Base-by-base conservation (phyloP, 352 stramenopile genomes). In the Nothophytophthora sp. region DNA sequence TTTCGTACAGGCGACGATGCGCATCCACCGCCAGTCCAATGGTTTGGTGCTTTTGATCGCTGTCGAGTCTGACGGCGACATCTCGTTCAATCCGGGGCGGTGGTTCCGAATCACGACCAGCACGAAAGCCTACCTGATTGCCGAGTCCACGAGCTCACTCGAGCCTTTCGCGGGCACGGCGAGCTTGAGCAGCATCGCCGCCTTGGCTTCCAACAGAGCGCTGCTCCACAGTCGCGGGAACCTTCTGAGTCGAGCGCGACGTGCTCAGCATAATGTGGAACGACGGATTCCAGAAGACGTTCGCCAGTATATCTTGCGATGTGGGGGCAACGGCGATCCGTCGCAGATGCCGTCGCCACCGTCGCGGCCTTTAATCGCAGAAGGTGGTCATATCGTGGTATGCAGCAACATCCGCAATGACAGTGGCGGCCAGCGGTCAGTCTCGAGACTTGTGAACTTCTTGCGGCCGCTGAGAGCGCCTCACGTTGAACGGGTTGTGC, bases 381-480 rank as follows among this genome's bases (percentile, higher is more conserved):
- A 54, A 12, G 84, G 84, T 16, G 76, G 77, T 0, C 84, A 95
- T 32, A 89, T 92, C 52, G 76, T 95, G 18, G 80, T 95, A 4
- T 95, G 84, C 58, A 92, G 84, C 47, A 91, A 89, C 36, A 69
- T 81, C 39, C 76, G 69, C 4, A 81, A 71, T 30, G 81, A 90
- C 49, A 81, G 66, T 23, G 76, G 60, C 9, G 70, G 76, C 2
- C 62, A 83, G 23, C 70, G 76, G 5, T 88, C 79, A 1, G 65
- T 92, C 1, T 73, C 78, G 5, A 67, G 80, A 13, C 43, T 95
- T 5, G 74, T 91, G 18, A 89, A 88, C 30, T 95, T 95, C 38
- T 52, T 95, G 7, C 71, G 76, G 5, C 84, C 84, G 6, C 54
- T 95, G 11, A 76, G 84, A 36, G 83, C 83, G 6, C 67, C 83